Percentiles rank a stretch among this genome's conserved stretches.
Conservation (phyloP, 495 filamentous ascomycete genomes). For the Xylaria scruposa region DNA sequence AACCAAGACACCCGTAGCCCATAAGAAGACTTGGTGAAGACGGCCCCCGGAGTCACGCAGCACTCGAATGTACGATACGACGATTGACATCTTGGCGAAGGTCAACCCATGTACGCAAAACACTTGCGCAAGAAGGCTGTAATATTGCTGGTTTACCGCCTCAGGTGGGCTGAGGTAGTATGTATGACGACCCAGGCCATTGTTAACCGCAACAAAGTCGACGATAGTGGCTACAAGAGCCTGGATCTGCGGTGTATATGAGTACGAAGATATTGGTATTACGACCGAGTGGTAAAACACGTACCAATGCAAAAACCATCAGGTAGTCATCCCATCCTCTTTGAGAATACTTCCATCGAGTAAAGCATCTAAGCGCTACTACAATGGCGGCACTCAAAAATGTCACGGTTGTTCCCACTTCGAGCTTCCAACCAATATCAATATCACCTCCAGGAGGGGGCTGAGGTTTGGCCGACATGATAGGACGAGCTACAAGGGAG, state of each 20-base stretch:
- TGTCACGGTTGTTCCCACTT: neutral
- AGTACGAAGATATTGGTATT: neutral
- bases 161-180: neutral
- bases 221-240: neutral
- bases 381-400: neutral
- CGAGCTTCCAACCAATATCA: neutral
- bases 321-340: neutral
- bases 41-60: neutral
- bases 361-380: neutral
- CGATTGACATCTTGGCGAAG: neutral
- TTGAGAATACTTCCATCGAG: slow-evolving; percentile 1
- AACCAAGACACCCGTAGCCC: neutral
- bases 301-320: neutral
- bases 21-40: neutral
- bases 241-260: neutral
- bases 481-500: neutral
- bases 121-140: neutral
- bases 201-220: neutral
- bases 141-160: neutral
- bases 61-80: neutral
- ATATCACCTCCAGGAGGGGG: neutral
- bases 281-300: neutral
- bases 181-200: neutral
- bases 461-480: neutral
- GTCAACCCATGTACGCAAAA: neutral